Conservation (phyloP, 768 basidiomycete species). For the Tephrocybe sp. region DNA sequence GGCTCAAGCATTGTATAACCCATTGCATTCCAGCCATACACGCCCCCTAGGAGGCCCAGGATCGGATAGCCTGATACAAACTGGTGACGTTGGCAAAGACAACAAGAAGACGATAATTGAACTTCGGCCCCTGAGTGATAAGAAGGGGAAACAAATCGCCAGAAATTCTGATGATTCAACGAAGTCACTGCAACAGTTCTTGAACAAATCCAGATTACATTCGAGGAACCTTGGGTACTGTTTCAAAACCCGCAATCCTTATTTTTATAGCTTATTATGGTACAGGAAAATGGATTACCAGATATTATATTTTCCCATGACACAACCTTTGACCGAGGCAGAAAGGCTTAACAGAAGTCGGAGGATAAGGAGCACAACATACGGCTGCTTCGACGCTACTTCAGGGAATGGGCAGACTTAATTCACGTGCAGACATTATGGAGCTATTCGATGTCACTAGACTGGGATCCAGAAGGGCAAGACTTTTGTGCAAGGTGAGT, state of each 20-base stretch:
- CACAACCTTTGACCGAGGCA: conserved; percentile 50
- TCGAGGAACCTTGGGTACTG: conserved; percentile 21
- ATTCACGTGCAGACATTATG: neutral
- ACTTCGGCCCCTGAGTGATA: too few relatives aligned
- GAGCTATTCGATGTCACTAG: too few relatives aligned
- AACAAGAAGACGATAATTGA: neutral
- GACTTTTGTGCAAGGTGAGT: too few relatives aligned
- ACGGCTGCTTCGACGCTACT: too few relatives aligned
- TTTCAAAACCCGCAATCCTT: neutral
- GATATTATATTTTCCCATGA: conserved; percentile 79
- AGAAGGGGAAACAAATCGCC: too few relatives aligned
- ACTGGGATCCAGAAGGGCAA: too few relatives aligned
- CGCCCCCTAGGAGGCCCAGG: neutral
- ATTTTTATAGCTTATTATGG: neutral
- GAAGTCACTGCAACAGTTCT: conserved; percentile 1
- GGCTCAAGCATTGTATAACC: conserved; percentile 10
- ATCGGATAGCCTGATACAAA: too few relatives aligned
- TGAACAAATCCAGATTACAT: conserved; percentile 15
- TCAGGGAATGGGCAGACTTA: conserved; percentile 12
- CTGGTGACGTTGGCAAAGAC: too few relatives aligned
- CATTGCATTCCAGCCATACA: conserved; percentile 3
- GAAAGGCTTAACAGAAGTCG: conserved; percentile 50
- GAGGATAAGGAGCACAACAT: conserved; percentile 48
- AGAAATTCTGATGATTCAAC: conserved; percentile 11
- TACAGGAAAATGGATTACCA: conserved; percentile 68